Percentiles rank a stretch among this genome's conserved stretches.
phyloP scores from a whole-genome alignment of 2,329 filamentous ascomycete species.

The Cercospora sp. region DNA sequence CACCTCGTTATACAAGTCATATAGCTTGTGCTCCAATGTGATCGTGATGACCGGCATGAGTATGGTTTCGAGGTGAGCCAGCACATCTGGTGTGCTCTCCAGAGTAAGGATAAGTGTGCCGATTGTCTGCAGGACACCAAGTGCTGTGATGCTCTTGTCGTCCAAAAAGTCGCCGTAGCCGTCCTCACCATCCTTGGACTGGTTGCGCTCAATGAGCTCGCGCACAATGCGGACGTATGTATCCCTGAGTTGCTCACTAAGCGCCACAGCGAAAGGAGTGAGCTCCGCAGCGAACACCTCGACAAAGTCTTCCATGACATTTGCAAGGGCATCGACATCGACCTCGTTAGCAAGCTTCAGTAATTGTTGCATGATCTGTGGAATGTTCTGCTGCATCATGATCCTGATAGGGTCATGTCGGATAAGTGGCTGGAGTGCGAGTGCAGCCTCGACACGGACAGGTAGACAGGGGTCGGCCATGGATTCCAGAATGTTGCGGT shows the following conservation, averaged over 20 bases:
- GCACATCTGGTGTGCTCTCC: conserved; percentile 93
- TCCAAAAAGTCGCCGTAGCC: conserved; percentile 88
- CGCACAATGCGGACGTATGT: conserved; percentile 93
- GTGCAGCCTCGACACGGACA: conserved; percentile 87
- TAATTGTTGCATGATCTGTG: conserved; percentile 98
- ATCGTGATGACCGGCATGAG: conserved; percentile 96
- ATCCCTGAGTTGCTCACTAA: conserved; percentile 93
- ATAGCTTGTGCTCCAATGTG: conserved; percentile 96
- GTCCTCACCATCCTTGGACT: conserved; percentile 72
- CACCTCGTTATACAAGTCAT: conserved; percentile 95
- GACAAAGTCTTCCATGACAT: conserved; percentile 99
- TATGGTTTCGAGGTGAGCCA: conserved; percentile 90
- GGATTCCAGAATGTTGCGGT: conserved; percentile 92
- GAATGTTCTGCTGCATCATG: conserved; percentile 97
- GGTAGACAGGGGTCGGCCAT: conserved; percentile 94
- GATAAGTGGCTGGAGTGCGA: conserved; percentile 93
- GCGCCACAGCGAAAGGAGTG: conserved; percentile 91
- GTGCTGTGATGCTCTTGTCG: conserved; percentile 96
- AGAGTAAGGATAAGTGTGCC: conserved; percentile 94
- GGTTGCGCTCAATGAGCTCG: conserved; percentile 85
- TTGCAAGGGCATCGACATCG: conserved; percentile 93
- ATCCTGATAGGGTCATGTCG: conserved; percentile 90
- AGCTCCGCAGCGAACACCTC: conserved; percentile 97
- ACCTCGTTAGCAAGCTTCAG: conserved; percentile 97
- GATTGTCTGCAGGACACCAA: conserved; percentile 95